phyloP scores from a whole-genome alignment of 2,329 filamentous ascomycete genomes.

The Trichoderma harzianum region DNA sequence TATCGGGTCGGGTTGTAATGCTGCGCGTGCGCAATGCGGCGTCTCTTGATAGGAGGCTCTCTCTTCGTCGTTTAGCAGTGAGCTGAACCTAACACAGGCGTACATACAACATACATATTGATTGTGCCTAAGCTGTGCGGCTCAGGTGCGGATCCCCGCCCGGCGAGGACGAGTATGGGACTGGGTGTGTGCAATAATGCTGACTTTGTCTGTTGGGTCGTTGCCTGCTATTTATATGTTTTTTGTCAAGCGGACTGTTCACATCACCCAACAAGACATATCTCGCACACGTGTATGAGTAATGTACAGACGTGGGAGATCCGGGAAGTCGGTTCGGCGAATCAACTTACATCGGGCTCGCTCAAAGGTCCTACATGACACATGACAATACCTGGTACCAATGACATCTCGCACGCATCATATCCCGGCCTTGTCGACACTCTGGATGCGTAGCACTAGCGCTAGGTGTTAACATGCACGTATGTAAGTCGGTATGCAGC shows the following conservation, averaged over 20 bases:
- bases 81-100: background rate
- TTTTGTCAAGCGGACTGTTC: background rate
- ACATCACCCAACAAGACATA: background rate
- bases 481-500: background rate
- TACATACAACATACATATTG: slow-evolving; percentile 6
- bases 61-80: background rate
- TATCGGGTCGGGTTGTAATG: background rate
- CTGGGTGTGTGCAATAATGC: background rate
- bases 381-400: background rate
- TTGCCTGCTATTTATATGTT: background rate
- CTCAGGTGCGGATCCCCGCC: background rate
- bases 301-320: background rate
- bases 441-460: background rate
- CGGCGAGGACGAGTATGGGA: background rate
- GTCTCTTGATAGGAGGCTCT: background rate
- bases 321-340: slow-evolving; percentile 7
- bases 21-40: slow-evolving; percentile 1
- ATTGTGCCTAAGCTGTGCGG: background rate
- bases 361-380: background rate
- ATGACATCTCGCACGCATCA: background rate
- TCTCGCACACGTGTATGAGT: background rate
- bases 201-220: background rate
- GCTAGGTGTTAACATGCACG: background rate
- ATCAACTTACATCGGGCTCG: background rate
- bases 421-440: background rate